A percentile compares a stretch with the other conserved stretches of the same genome.
Evolutionary conservation across 768 basidiomycete genomes (phyloP).

Genomic region (Tricholoma furcatifolium): DNA sequence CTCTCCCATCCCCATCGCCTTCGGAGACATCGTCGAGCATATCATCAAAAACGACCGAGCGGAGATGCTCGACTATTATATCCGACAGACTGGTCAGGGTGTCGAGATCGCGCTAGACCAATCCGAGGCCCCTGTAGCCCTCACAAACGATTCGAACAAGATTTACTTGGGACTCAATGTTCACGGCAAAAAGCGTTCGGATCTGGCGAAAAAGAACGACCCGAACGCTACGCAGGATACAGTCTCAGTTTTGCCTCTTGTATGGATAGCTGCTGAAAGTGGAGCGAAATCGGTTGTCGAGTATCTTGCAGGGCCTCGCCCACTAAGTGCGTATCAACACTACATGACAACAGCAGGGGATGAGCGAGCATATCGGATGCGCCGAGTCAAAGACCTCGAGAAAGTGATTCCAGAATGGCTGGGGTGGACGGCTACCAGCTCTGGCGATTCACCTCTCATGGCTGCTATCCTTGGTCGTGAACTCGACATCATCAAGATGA

Average conservation of each 20-base stretch:
- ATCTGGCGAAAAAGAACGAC: conserved; percentile 50
- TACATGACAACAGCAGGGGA: conserved; percentile 44
- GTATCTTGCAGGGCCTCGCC: conserved; percentile 47
- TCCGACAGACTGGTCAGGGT: conserved; percentile 49
- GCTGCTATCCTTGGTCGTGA: conserved; percentile 39
- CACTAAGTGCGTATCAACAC: conserved; percentile 49
- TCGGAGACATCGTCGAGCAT: conserved; percentile 19
- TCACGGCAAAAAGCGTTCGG: conserved; percentile 61
- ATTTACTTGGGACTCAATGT: conserved; percentile 62
- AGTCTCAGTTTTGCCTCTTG: conserved; percentile 22
- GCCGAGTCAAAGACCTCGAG: conserved; percentile 36
- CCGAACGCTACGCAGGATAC: conserved; percentile 33
- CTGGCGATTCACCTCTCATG: conserved; percentile 54
- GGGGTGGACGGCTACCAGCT: conserved; percentile 44
- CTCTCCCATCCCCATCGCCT: conserved; percentile 28
- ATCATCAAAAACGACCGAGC: conserved; percentile 42
- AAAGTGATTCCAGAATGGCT: conserved; percentile 45
- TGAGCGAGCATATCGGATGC: conserved; percentile 40
- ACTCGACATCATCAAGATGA: conserved; percentile 39
- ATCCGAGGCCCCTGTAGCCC: no score
- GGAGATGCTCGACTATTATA: conserved; percentile 56
- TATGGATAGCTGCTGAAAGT: conserved; percentile 43
- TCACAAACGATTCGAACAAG: no score
- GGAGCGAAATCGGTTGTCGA: conserved; percentile 37
- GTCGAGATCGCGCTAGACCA: conserved; percentile 29